Evolutionary conservation across 2,329 filamentous ascomycete species (phyloP).

Genomic region (Furcasterigmium sp.): DNA sequence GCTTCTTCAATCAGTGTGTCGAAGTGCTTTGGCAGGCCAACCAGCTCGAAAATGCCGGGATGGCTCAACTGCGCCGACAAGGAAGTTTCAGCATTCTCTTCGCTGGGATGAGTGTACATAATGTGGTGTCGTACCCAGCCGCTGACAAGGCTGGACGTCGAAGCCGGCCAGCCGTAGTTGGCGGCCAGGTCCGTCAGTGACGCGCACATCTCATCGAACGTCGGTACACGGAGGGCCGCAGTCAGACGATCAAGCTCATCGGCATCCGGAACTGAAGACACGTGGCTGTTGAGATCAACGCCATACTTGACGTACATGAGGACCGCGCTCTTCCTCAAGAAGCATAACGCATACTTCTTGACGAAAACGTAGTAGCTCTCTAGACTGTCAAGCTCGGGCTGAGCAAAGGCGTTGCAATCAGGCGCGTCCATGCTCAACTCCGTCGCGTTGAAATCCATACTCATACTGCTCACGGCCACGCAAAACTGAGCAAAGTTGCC

Average conservation of each 20-base stretch:
- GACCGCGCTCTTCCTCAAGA: conserved; percentile 79
- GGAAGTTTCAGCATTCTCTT: conserved; percentile 18
- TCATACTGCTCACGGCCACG: conserved; percentile 37
- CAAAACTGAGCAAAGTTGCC: conserved; percentile 53
- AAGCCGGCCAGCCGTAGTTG: conserved; percentile 43
- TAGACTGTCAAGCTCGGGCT: conserved; percentile 48
- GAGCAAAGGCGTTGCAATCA: conserved; percentile 38
- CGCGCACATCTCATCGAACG: conserved; percentile 72
- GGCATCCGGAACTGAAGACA: conserved; percentile 56
- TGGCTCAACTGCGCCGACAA: conserved; percentile 58
- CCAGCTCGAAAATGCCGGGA: conserved; percentile 87
- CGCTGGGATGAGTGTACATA: conserved; percentile 19
- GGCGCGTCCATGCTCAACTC: conserved; percentile 19
- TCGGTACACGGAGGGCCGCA: conserved; percentile 68
- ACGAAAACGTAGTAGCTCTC: conserved; percentile 56
- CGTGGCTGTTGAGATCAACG: conserved; percentile 74
- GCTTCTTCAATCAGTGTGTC: conserved; percentile 91
- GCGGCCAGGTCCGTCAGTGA: conserved; percentile 43
- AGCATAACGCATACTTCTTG: conserved; percentile 80
- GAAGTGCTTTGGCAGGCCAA: conserved; percentile 87
- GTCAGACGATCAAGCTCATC: conserved; percentile 81
- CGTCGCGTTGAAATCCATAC: conserved; percentile 32
- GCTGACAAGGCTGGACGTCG: conserved; percentile 39
- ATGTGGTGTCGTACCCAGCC: conserved; percentile 72
- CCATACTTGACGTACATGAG: conserved; percentile 85